Conservation (phyloP, 164 flowering plant genomes). For the Stephania cephalantha region DNA sequence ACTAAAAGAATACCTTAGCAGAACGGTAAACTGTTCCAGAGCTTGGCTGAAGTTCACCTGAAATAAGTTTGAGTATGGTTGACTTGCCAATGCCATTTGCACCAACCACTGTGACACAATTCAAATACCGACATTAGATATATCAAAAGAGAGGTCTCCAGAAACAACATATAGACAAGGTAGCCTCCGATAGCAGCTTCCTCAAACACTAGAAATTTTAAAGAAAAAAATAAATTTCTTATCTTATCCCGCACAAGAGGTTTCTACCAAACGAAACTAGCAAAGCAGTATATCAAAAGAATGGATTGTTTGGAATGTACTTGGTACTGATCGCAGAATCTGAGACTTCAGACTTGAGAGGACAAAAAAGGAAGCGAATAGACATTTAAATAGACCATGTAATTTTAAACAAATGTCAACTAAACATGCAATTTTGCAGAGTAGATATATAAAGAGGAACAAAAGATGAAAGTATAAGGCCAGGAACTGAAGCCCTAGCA, state of each 20-base stretch:
- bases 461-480: too few relatives aligned
- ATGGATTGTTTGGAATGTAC: background rate
- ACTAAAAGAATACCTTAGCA: constrained; percentile 60
- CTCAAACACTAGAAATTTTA: background rate
- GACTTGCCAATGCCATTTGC: constrained; percentile 99
- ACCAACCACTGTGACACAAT: constrained; percentile 75
- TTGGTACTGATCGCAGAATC: background rate
- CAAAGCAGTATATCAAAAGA: background rate
- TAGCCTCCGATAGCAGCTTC: background rate
- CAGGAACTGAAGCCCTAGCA: too few relatives aligned
- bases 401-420: background rate
- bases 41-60: constrained; percentile 97
- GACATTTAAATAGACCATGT: too few relatives aligned
- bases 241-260: background rate
- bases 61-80: constrained; percentile 85
- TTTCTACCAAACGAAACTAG: background rate
- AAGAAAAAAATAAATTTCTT: background rate
- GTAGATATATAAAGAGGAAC: too few relatives aligned
- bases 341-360: background rate
- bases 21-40: constrained; percentile 98
- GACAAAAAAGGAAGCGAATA: too few relatives aligned
- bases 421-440: too few relatives aligned
- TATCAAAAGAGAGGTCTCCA: background rate
- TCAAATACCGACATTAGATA: background rate
- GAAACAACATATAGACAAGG: background rate